Percentiles rank a stretch among this genome's conserved stretches.
Evolutionary conservation across 805 yeast genomes (phyloP).

Genomic region (Spathaspora hagerdaliae): DNA sequence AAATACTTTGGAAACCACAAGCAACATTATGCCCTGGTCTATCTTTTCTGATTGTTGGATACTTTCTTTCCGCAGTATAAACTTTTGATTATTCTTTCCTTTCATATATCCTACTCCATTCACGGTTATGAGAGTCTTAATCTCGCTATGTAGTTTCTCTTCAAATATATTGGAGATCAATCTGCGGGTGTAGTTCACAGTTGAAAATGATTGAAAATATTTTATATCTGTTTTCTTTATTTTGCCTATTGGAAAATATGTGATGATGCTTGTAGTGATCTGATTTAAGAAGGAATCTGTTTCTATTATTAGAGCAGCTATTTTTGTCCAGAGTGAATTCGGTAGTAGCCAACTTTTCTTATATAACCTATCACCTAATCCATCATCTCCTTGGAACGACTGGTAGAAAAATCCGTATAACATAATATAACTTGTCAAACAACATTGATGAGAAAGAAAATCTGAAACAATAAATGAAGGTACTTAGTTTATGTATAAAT

Average conservation of each 20-base stretch:
- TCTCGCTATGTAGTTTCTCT: not conserved
- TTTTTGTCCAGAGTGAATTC: not conserved
- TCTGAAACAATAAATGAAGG: too few relatives aligned
- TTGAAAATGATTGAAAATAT: not conserved
- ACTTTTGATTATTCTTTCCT: not conserved
- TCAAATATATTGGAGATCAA: not conserved
- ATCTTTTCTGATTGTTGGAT: not conserved
- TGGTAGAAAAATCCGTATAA: not conserved
- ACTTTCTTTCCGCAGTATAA: not conserved
- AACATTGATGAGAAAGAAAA: too few relatives aligned
- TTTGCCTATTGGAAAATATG: not conserved
- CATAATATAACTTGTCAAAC: too few relatives aligned
- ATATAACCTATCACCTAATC: not conserved
- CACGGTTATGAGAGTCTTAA: not conserved
- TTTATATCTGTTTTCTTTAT: too few relatives aligned
- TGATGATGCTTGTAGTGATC: not conserved
- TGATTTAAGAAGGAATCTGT: not conserved
- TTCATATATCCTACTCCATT: not conserved
- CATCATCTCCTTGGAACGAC: not conserved
- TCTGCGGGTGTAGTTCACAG: not conserved
- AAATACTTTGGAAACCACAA: not conserved
- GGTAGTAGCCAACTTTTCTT: not conserved
- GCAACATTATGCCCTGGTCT: not conserved
- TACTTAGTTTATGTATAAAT: too few relatives aligned
- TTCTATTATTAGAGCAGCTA: not conserved